Evolutionary conservation across 768 basidiomycete genomes (phyloP), one percentile per base, ranked within the genome.

Genomic region (Botryobasidium botryosum): DNA sequence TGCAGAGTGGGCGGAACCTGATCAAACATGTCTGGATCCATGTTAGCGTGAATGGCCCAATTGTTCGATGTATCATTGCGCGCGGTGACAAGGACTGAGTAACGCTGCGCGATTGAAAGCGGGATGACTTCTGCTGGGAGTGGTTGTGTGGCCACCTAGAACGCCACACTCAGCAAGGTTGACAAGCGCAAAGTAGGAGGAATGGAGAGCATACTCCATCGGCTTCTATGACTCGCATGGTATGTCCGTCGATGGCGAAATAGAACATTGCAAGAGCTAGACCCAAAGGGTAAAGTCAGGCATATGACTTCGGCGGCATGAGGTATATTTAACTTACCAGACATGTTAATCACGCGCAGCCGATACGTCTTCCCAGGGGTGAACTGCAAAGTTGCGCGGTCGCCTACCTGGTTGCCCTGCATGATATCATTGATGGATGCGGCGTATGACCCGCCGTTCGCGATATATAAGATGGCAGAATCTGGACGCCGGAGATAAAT

Each of bases 1-100:
- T 79, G 72, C 21, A 97, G 68, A 8, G 66, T 61, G 21, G 68
- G 64, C 0, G 92, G 87, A 12, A 90, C 64, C 0, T 43, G 65
- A 59, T 97, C 92, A 59, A 94, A 97, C 88, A 91, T 92, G 50
- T 64, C 65, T 13, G 6, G 12, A 52, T 91, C 85, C 74, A 96
- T 85, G 65, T 90, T 84, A 4, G 82, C 81, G 56, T 88, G 84
- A 47, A 99, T 75, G 41, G 73, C 75, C 77, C 78, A 97, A 66
- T 99, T 94, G 18, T 71, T 64, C 24, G 43, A 52, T 2, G 79
- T 81, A 51, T 88, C 83, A 60, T 91, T 91, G 39, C 80, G 74
- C 7, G 92, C 91, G 8, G 79, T 79, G 43, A 99, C 85, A 26
- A 96, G 75, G 32, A 99, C 67, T 0, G 90, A 91, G 61, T 92